A percentile compares a stretch with the other conserved stretches of the same genome.
Evolutionary conservation across 2,329 filamentous ascomycete species (phyloP).

Genomic region (Teratosphaeria epicoccoides): DNA sequence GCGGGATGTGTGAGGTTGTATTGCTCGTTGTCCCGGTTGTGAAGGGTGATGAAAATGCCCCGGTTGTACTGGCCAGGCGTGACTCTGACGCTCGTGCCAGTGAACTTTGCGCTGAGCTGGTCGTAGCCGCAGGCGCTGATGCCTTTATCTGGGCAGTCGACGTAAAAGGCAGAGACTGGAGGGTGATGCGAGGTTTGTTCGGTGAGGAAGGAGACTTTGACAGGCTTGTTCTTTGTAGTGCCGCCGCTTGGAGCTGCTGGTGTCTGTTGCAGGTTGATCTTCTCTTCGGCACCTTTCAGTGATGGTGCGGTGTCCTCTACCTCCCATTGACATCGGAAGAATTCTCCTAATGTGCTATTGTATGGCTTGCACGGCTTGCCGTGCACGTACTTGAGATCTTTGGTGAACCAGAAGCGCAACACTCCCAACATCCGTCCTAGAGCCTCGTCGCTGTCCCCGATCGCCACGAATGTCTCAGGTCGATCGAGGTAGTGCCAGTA

Average conservation of each 20-base stretch:
- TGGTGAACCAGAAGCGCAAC: slow-evolving; percentile 95
- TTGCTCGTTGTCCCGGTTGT: slow-evolving; percentile 71
- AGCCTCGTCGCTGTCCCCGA: slow-evolving; percentile 81
- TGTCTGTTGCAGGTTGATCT: slow-evolving; percentile 17
- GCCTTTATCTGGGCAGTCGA: slow-evolving; percentile 84
- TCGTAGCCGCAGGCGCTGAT: slow-evolving; percentile 84
- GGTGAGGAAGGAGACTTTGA: slow-evolving; percentile 86
- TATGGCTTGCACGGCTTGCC: slow-evolving; percentile 98
- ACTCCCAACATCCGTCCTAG: slow-evolving; percentile 92
- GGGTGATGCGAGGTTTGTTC: slow-evolving; percentile 98
- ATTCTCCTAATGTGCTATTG: slow-evolving; percentile 93
- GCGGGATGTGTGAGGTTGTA: slow-evolving; percentile 92
- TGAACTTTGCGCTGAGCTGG: slow-evolving; percentile 95
- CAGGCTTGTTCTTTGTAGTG: slow-evolving; percentile 34
- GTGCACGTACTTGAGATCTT: slow-evolving; percentile 97
- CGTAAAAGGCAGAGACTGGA: slow-evolving; percentile 89
- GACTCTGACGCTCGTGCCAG: slow-evolving; percentile 86
- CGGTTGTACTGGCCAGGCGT: slow-evolving; percentile 86
- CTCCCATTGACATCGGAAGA: slow-evolving; percentile 98
- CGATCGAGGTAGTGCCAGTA: slow-evolving; percentile 98
- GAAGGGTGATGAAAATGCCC: slow-evolving; percentile 85
- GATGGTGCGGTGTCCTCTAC: slow-evolving; percentile 66
- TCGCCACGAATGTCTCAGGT: slow-evolving; percentile 76
- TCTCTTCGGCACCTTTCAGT: slow-evolving; percentile 29
- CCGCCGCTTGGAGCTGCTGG: slow-evolving; percentile 13